A percentile compares a stretch with the other conserved stretches of the same genome.
Conservation (phyloP, 1,139 yeast genomes). For the Candida sp. region DNA sequence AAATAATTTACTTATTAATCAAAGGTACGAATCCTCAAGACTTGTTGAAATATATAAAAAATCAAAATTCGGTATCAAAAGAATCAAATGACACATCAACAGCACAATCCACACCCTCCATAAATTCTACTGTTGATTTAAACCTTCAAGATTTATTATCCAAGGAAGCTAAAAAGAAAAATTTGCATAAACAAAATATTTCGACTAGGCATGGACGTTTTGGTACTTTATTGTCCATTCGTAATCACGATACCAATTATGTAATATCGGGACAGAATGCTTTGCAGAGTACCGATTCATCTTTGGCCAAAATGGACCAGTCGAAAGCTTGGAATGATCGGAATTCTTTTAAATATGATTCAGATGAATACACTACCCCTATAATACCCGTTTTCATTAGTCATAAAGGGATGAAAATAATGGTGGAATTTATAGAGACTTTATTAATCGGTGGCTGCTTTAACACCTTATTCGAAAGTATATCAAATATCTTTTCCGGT, state of each 20-base stretch:
- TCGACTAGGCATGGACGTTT: slow-evolving; percentile 87
- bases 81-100: slow-evolving; percentile 5
- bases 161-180: slow-evolving; percentile 55
- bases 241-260: slow-evolving; percentile 54
- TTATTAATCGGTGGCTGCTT: slow-evolving; percentile 72
- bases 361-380: slow-evolving; percentile 34
- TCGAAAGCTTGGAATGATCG: slow-evolving; percentile 64
- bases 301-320: slow-evolving; percentile 60
- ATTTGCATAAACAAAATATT: slow-evolving; percentile 45
- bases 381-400: slow-evolving; percentile 24
- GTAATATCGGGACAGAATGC: slow-evolving; percentile 76
- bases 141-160: slow-evolving; percentile 53
- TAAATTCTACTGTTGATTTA: slow-evolving; percentile 26
- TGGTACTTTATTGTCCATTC: slow-evolving; percentile 79
- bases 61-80: slow-evolving; percentile 2
- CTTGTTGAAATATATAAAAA: slow-evolving; percentile 6
- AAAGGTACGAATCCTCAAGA: slow-evolving; percentile 49
- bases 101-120: slow-evolving; percentile 11
- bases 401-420: slow-evolving; percentile 30
- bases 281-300: slow-evolving; percentile 38
- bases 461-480: slow-evolving; percentile 56
- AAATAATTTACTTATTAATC: slow-evolving; percentile 62
- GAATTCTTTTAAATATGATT: slow-evolving; percentile 38
- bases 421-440: slow-evolving; percentile 45
- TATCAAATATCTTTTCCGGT: slow-evolving; percentile 45